Evolutionary conservation across 2,329 filamentous ascomycete species (phyloP).

Genomic region (Teratosphaeriaceae sp.): DNA sequence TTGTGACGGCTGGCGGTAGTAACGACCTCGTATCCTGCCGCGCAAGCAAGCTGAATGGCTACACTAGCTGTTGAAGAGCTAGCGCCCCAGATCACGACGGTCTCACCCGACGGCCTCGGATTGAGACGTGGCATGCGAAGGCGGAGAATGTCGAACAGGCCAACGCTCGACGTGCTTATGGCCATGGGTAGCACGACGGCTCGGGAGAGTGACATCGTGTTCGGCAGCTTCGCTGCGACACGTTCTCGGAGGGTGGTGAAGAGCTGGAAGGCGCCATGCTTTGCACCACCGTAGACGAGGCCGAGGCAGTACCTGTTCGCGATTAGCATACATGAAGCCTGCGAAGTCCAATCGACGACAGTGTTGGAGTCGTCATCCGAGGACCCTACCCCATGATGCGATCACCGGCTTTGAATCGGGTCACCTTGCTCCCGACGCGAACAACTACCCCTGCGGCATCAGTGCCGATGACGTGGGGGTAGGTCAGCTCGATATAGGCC

Average conservation of each 20-base stretch:
- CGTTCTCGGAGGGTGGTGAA: conserved; percentile 27
- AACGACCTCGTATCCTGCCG: conserved; percentile 37
- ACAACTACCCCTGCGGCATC: conserved; percentile 32
- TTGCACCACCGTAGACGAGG: not conserved
- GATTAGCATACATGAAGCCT: not conserved
- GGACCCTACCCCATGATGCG: conserved; percentile 26
- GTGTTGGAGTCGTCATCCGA: too few relatives aligned
- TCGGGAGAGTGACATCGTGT: conserved; percentile 30
- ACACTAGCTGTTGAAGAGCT: conserved; percentile 46
- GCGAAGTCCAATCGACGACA: too few relatives aligned
- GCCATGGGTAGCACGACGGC: conserved; percentile 38
- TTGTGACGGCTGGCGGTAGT: conserved; percentile 24
- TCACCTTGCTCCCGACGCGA: conserved; percentile 28
- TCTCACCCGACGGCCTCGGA: conserved; percentile 12
- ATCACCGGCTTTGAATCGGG: conserved; percentile 28
- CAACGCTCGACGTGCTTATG: conserved; percentile 37
- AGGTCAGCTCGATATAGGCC: not conserved
- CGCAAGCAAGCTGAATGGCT: conserved; percentile 42
- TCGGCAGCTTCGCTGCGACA: conserved; percentile 33
- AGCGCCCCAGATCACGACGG: conserved; percentile 46
- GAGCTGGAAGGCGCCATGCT: conserved; percentile 25
- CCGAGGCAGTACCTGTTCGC: not conserved
- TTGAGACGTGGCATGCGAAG: not conserved
- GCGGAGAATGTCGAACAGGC: conserved; percentile 29
- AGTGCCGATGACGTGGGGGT: conserved; percentile 22